Evolutionary conservation across 2,329 filamentous ascomycete species (phyloP).

Genomic region (Dichotomopilus funicola): DNA sequence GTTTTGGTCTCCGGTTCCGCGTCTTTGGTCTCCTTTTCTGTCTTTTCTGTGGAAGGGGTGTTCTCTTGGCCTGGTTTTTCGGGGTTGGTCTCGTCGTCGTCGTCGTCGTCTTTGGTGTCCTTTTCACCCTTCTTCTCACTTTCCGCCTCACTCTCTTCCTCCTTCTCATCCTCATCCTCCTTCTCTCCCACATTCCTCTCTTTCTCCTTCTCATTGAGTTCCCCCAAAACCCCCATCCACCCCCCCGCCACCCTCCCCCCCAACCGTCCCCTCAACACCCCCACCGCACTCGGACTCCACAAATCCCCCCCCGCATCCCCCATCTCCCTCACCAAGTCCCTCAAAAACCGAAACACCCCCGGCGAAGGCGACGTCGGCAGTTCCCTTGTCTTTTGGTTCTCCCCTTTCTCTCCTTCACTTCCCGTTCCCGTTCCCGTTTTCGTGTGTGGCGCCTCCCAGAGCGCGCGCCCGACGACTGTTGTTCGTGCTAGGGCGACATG

Average conservation of each 20-base stretch:
- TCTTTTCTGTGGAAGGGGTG: conserved; percentile 6
- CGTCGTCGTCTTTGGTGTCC: background rate
- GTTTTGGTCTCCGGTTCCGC: conserved; percentile 16
- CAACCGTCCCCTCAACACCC: conserved; percentile 54
- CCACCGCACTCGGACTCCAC: conserved; percentile 67
- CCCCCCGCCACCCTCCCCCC: conserved; percentile 41
- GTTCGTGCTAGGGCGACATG: conserved; percentile 37
- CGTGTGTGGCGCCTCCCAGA: conserved; percentile 58
- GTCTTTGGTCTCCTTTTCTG: conserved; percentile 15
- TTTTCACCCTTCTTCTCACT: background rate
- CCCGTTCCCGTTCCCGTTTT: too few relatives aligned
- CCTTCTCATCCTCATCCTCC: conserved; percentile 9
- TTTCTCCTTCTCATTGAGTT: conserved; percentile 11
- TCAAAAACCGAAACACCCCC: conserved; percentile 64
- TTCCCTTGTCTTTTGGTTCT: conserved; percentile 58
- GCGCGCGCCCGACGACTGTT: conserved; percentile 51
- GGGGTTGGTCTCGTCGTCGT: background rate
- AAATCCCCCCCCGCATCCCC: conserved; percentile 64
- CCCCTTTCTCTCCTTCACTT: too few relatives aligned
- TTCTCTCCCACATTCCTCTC: conserved; percentile 12
- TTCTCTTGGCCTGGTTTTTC: background rate
- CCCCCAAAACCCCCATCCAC: conserved; percentile 40
- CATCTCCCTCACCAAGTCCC: conserved; percentile 61
- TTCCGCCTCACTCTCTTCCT: background rate
- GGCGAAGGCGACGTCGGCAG: conserved; percentile 76